These are phyloP conservation scores for Mortierella sp. DNA, from an alignment of 371 early-diverging fungal species.

Conservation along the genomic window DNA sequence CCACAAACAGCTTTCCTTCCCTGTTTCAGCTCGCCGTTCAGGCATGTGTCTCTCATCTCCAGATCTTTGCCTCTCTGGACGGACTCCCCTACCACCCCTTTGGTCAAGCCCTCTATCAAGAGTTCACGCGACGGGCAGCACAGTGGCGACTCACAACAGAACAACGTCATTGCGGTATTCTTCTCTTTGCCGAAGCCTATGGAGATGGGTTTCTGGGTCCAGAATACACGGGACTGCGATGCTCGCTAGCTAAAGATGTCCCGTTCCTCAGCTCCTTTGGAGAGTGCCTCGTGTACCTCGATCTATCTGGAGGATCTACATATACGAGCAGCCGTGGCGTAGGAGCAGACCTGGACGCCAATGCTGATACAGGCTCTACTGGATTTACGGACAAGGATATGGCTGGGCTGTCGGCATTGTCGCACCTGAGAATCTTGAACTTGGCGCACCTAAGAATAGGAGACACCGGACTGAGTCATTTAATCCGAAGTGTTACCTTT, in stretches of 20 bases:
- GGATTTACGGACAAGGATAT: constrained; percentile 35
- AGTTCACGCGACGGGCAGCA: constrained; percentile 14
- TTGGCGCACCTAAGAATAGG: constrained; percentile 26
- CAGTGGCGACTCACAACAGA: constrained; percentile 37
- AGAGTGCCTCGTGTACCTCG: constrained; percentile 44
- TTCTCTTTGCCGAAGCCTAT: constrained; percentile 42
- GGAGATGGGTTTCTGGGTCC: constrained; percentile 23
- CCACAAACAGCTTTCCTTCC: constrained; percentile 23
- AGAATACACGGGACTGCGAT: constrained; percentile 37
- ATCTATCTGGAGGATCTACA: constrained; percentile 47
- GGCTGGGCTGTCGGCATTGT: constrained; percentile 27
- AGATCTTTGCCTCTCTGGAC: constrained; percentile 34
- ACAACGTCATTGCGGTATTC: constrained; percentile 35
- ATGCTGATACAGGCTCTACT: background rate
- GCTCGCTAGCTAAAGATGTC: constrained; percentile 24
- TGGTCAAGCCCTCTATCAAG: constrained; percentile 34
- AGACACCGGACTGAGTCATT: constrained; percentile 40
- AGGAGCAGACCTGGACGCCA: background rate
- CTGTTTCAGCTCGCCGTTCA: constrained; percentile 34
- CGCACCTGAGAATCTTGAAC: constrained; percentile 31
- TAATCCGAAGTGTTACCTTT: constrained; percentile 33
- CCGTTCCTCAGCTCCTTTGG: constrained; percentile 25
- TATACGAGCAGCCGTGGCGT: too few relatives aligned
- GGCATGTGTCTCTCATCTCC: constrained; percentile 33
- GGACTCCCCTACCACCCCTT: constrained; percentile 35